A percentile compares a stretch with the other conserved stretches of the same genome.
Evolutionary conservation across 2,329 filamentous ascomycete species (phyloP).

Genomic region (Ophidiomyces ophidiicola): DNA sequence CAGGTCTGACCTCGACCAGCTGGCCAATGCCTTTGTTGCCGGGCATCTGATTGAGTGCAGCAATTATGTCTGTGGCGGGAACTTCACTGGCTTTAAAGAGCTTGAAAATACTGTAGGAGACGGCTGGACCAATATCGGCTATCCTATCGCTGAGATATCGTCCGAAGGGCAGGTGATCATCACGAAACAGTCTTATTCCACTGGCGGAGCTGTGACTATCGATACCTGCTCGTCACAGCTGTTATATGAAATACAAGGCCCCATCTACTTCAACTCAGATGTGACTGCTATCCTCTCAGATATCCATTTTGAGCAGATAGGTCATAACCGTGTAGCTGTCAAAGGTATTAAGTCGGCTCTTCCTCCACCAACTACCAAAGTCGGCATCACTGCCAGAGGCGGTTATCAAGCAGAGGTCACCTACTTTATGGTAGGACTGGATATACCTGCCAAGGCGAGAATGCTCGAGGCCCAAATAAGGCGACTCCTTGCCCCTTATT

Average conservation of each 20-base stretch:
- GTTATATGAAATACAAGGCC: constrained; percentile 45
- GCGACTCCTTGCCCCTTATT: constrained; percentile 26
- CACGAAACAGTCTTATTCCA: constrained; percentile 32
- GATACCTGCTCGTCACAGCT: constrained; percentile 44
- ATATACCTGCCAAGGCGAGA: constrained; percentile 37
- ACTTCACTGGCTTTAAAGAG: constrained; percentile 35
- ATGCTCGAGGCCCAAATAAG: constrained; percentile 37
- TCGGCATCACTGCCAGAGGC: constrained; percentile 36
- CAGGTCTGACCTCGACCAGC: constrained; percentile 25
- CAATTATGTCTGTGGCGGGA: constrained; percentile 34
- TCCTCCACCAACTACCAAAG: constrained; percentile 41
- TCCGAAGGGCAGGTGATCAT: constrained; percentile 32
- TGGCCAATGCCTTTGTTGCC: constrained; percentile 32
- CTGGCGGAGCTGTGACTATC: constrained; percentile 33
- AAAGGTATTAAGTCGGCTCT: constrained; percentile 33
- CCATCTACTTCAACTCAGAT: constrained; percentile 47
- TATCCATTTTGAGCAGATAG: constrained; percentile 42
- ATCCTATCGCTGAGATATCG: constrained; percentile 37
- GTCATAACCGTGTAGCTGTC: constrained; percentile 39
- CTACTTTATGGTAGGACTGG: constrained; percentile 36
- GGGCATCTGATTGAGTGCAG: constrained; percentile 33
- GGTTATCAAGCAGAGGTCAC: constrained; percentile 38
- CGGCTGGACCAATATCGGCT: constrained; percentile 36
- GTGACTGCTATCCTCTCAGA: constrained; percentile 42
- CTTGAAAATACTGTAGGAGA: constrained; percentile 22